Conservation (phyloP, 2,329 filamentous ascomycete species). For the Neonectria magnoliae region DNA sequence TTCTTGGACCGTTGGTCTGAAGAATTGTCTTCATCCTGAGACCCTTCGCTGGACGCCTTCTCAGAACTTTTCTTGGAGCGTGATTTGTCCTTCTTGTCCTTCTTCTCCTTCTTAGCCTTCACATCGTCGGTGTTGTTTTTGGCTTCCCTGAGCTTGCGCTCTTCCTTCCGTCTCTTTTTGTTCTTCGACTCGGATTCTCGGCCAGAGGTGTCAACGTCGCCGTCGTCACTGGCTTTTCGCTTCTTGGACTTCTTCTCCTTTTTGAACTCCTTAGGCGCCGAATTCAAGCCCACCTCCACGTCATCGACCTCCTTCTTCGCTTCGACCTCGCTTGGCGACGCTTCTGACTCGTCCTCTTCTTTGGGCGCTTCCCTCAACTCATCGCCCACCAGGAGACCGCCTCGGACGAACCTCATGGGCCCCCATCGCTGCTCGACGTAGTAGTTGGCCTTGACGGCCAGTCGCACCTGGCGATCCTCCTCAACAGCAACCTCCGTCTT, state of each 20-base stretch:
- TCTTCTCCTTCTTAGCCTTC: constrained; percentile 49
- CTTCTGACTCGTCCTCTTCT: constrained; percentile 30
- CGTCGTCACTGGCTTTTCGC: constrained; percentile 56
- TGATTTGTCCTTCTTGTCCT: constrained; percentile 47
- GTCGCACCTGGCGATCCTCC: constrained; percentile 73
- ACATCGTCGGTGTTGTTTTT: constrained; percentile 31
- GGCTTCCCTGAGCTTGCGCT: constrained; percentile 47
- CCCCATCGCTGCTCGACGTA: constrained; percentile 83
- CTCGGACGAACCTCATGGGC: constrained; percentile 84
- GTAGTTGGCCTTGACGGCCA: constrained; percentile 75
- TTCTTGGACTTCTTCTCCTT: constrained; percentile 61
- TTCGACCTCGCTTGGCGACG: constrained; percentile 19
- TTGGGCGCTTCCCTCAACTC: constrained; percentile 57
- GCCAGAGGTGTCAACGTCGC: constrained; percentile 43
- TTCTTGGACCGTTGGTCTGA: constrained; percentile 46
- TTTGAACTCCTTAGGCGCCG: constrained; percentile 44
- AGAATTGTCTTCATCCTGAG: constrained; percentile 35
- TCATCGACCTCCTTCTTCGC: constrained; percentile 30
- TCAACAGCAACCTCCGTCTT: constrained; percentile 79
- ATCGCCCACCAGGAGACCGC: constrained; percentile 75
- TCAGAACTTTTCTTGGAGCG: constrained; percentile 39
- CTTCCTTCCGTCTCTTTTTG: constrained; percentile 52
- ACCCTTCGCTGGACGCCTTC: constrained; percentile 30
- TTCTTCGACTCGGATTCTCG: constrained; percentile 47
- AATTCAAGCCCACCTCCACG: constrained; percentile 36